These are phyloP conservation scores for Fragaria ananassa DNA, from an alignment of 306 rosid species.

Conservation along the genomic window DNA sequence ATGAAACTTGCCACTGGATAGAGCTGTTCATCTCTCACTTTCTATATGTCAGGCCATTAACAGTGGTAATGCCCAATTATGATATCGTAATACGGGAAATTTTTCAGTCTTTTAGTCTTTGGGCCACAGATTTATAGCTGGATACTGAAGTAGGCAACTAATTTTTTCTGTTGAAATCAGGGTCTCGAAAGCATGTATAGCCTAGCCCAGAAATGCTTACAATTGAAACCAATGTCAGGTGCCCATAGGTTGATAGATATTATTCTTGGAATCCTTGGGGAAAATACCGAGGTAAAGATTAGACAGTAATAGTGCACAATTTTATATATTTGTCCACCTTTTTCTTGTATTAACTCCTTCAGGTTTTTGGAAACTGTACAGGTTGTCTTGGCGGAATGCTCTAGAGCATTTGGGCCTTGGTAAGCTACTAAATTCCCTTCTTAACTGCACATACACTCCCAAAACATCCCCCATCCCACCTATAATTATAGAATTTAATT, in stretches of 20 bases:
- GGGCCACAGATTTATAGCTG: background rate
- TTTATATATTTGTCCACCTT: conserved; percentile 5
- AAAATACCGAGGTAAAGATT: conserved; percentile 74
- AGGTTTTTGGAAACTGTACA: conserved; percentile 39
- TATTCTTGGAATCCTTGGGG: conserved; percentile 75
- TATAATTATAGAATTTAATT: background rate
- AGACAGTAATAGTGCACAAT: background rate
- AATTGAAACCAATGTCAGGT: conserved; percentile 52
- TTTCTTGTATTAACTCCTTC: conserved; percentile 20
- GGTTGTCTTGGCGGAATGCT: conserved; percentile 94
- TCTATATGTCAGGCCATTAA: conserved; percentile 75
- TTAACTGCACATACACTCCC: background rate
- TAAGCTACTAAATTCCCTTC: conserved; percentile 39
- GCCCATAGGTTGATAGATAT: conserved; percentile 63
- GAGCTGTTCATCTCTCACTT: conserved; percentile 82
- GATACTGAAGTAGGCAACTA: conserved; percentile 24
- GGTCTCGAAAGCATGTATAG: conserved; percentile 84
- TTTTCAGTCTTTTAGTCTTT: background rate
- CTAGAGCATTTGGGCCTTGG: conserved; percentile 95
- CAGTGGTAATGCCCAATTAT: conserved; percentile 45
- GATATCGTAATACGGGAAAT: background rate
- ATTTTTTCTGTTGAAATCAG: conserved; percentile 34
- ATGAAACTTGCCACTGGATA: conserved; percentile 69
- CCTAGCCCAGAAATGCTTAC: conserved; percentile 81
- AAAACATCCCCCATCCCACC: background rate